Evolutionary conservation across 2,329 filamentous ascomycete species (phyloP), one percentile per base, ranked within the genome.

Genomic region (Calonectria henricotiae): DNA sequence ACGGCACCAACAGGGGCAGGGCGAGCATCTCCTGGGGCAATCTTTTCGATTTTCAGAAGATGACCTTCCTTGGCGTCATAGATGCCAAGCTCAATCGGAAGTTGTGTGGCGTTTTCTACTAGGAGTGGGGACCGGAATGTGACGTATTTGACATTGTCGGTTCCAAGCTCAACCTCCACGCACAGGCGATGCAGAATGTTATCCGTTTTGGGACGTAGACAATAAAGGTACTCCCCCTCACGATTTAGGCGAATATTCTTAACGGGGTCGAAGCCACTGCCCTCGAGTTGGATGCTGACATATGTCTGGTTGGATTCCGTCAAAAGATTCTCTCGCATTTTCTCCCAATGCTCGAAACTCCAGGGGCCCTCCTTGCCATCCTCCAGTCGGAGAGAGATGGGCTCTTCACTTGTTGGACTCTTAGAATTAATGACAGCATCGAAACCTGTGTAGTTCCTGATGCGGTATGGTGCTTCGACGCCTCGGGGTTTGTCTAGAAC

Each of bases 61-160:
- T 98, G 92, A 0, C 95, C 95, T 68, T 98, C 93, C 71, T 94
- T 90, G 0, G 91, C 91, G 80, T 96, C 96, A 79, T 94, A 98
- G 17, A 99, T 91, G 17, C 96, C 97, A 25, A 99, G 83, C 81
- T 99, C 96, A 15, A 99, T 91, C 0, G 96, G 96, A 49, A 99
- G 98, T 79, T 99, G 94, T 0, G 96, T 99, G 73, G 96, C 93
- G 82, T 99, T 99, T 80, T 99, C 96, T 8, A 99, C 91, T 0
- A 98, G 84, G 1, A 99, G 85, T 0, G 96, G 96, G 20, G 96
- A 98, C 30, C 96, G 90, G 78, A 99, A 91, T 1, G 95, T 99
- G 78, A 99, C 97, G 80, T 97, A 97, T 85, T 99, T 99, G 84
- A 99, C 94, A 78, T 98, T 98, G 85, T 99, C 96, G 0, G 90